A percentile compares a stretch with the other conserved stretches of the same genome.
Conservation (phyloP, 2,329 filamentous ascomycete species). For the Plenodomus tracheiphilus region DNA sequence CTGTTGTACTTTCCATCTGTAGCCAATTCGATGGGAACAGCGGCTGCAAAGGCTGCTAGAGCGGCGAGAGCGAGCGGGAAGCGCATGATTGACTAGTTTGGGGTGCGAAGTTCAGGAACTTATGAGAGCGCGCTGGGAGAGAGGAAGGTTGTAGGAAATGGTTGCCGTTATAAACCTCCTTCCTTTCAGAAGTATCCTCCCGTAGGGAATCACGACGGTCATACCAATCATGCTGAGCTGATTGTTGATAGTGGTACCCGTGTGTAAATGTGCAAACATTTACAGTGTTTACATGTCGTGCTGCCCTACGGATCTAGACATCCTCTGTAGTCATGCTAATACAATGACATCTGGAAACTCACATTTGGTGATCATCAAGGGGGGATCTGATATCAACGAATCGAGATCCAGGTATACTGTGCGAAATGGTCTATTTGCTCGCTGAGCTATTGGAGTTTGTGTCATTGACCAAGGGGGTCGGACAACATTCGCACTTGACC, state of each 20-base stretch:
- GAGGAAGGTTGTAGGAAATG: background rate
- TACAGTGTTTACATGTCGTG: background rate
- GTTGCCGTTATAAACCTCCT: background rate
- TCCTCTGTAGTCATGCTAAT: no score
- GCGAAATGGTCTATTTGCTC: background rate
- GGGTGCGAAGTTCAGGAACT: background rate
- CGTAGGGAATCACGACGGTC: background rate
- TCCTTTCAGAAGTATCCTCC: background rate
- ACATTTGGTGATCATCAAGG: no score
- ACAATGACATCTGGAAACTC: no score
- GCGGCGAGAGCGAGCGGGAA: conserved; percentile 13
- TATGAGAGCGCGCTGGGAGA: background rate
- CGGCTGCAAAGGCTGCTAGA: conserved; percentile 10
- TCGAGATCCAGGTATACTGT: no score
- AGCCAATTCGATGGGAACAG: conserved; percentile 15
- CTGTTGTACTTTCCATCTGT: conserved; percentile 2
- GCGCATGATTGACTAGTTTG: conserved; percentile 15
- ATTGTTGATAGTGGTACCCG: background rate
- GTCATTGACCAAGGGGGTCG: no score
- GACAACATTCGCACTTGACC: no score
- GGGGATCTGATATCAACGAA: no score
- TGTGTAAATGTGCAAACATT: background rate
- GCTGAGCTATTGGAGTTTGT: background rate
- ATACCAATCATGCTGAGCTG: background rate
- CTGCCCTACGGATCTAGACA: no score